Conservation (phyloP, 305 asterid species). For the Solanum hybrid region DNA sequence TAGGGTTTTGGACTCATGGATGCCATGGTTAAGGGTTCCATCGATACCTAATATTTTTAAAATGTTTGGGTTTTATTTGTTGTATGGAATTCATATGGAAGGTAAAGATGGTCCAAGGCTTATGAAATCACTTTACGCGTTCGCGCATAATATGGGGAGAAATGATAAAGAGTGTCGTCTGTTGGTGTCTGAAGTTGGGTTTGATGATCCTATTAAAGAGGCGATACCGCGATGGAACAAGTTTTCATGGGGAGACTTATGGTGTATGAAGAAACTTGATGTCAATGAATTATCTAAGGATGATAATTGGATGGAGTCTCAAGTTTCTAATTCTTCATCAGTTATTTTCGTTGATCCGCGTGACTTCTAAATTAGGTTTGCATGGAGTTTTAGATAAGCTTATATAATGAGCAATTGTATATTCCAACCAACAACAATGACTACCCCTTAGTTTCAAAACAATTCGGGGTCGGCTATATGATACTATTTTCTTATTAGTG, state of each 20-base stretch:
- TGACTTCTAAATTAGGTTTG: conserved; percentile 21
- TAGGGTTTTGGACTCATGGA: conserved; percentile 16
- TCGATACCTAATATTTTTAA: conserved; percentile 60
- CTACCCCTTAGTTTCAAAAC: neutral
- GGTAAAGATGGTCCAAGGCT: conserved; percentile 40
- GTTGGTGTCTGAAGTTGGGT: conserved; percentile 70
- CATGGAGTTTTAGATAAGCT: neutral
- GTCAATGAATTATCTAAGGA: neutral
- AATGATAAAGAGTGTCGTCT: conserved; percentile 36
- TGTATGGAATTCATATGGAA: conserved; percentile 63
- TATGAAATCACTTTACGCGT: conserved; percentile 48
- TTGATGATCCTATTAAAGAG: conserved; percentile 44
- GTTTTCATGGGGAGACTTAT: conserved; percentile 77
- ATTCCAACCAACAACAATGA: neutral
- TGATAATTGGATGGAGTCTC: neutral
- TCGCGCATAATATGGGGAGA: conserved; percentile 57
- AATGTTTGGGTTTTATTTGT: conserved; percentile 54
- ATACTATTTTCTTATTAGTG: neutral
- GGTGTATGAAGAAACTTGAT: conserved; percentile 65
- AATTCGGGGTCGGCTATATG: neutral
- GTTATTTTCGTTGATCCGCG: conserved; percentile 90
- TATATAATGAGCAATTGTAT: neutral
- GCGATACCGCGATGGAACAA: conserved; percentile 71
- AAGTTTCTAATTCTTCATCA: conserved; percentile 15
- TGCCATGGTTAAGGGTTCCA: conserved; percentile 55